phyloP scores from a whole-genome alignment of 345 rosid species.

The Hibiscus mutabilis region DNA sequence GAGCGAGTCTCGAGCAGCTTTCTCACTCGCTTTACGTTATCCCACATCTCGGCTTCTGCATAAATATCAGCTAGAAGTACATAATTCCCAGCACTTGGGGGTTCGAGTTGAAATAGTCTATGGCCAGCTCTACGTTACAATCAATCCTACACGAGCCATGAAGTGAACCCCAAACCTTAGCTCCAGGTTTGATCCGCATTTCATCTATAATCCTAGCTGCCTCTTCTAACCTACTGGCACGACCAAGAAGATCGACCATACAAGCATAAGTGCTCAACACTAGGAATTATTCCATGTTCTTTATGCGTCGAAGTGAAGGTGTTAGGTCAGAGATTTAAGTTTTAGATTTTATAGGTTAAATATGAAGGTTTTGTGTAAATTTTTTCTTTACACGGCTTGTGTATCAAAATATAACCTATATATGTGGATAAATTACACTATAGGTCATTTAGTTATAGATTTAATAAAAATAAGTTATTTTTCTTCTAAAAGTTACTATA shows the following conservation, averaged over 20 bases:
- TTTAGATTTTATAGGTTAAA: too few species aligned
- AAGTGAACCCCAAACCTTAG: constrained; percentile 87
- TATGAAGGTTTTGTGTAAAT: too few species aligned
- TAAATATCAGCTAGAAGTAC: constrained; percentile 74
- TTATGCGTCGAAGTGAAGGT: constrained; percentile 59
- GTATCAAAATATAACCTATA: too few species aligned
- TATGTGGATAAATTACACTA: too few species aligned
- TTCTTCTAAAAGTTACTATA: too few species aligned
- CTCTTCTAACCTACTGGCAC: constrained; percentile 77
- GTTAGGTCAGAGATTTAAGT: too few species aligned
- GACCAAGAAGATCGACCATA: constrained; percentile 94
- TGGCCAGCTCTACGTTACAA: constrained; percentile 59
- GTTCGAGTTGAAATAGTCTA: constrained; percentile 69
- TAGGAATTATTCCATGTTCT: constrained; percentile 53
- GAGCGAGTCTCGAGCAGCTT: constrained; percentile 49
- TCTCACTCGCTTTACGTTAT: constrained; percentile 60
- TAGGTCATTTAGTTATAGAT: too few species aligned
- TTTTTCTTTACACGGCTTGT: too few species aligned
- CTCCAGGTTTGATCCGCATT: constrained; percentile 69
- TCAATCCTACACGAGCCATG: constrained; percentile 89
- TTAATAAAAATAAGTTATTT: too few species aligned
- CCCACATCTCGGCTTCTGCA: constrained; percentile 75
- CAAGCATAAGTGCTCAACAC: constrained; percentile 89
- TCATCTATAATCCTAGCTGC: constrained; percentile 63
- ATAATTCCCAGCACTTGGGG: constrained; percentile 66